Conservation (phyloP, 176 grass and related monocot genomes). For the Raddia distichophylla region DNA sequence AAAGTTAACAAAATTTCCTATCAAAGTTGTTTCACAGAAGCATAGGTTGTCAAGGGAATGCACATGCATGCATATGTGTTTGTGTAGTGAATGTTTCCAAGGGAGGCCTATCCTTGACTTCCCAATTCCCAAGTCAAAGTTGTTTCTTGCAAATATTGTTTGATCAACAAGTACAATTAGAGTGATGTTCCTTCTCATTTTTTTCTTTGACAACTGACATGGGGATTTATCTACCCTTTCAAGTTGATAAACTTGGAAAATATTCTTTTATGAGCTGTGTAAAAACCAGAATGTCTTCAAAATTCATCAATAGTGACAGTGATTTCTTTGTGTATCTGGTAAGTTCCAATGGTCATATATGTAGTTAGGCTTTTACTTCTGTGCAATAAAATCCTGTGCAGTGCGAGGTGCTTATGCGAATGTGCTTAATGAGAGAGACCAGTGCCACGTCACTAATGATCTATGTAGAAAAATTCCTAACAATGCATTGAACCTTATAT, state of each 20-base stretch:
- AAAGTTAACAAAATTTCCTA: too few relatives aligned
- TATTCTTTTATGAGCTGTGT: conserved; percentile 88
- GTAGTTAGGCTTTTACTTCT: neutral
- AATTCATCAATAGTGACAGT: conserved; percentile 79
- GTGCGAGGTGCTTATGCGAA: too few relatives aligned
- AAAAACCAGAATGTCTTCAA: conserved; percentile 99
- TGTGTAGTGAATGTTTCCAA: too few relatives aligned
- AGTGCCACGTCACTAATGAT: too few relatives aligned
- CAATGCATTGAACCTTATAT: neutral
- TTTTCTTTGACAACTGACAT: conserved; percentile 1
- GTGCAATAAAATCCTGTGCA: neutral
- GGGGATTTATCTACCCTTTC: conserved; percentile 21
- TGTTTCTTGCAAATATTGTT: neutral
- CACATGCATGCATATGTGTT: too few relatives aligned
- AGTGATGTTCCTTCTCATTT: neutral
- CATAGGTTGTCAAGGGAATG: too few relatives aligned
- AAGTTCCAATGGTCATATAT: conserved; percentile 36
- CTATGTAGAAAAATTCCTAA: too few relatives aligned
- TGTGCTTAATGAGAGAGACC: too few relatives aligned
- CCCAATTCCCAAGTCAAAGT: too few relatives aligned
- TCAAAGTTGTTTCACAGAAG: too few relatives aligned
- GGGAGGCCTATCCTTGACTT: too few relatives aligned
- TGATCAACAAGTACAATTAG: neutral
- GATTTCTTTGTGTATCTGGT: conserved; percentile 93
- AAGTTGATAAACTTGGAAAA: conserved; percentile 94